These are phyloP conservation scores for Colletotrichum abscissum DNA, from an alignment of 2,329 filamentous ascomycete species.

Conservation along the genomic window DNA sequence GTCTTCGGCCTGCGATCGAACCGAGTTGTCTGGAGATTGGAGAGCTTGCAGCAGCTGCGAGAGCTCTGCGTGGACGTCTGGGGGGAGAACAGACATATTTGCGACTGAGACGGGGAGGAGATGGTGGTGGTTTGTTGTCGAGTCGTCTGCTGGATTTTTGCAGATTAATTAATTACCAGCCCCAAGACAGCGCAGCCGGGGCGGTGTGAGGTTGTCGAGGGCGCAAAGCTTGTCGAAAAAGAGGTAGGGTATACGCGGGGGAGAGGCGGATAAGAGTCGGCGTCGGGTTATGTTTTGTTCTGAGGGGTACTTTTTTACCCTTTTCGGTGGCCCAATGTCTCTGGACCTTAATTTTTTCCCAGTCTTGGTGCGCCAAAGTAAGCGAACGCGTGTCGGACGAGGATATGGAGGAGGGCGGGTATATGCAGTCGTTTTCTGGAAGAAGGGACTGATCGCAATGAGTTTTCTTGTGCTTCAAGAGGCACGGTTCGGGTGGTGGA, in stretches of 20 bases:
- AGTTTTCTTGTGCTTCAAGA: slow-evolving; percentile 17
- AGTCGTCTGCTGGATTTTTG: neutral
- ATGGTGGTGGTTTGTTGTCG: neutral
- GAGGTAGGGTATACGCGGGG: slow-evolving; percentile 24
- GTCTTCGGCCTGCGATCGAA: slow-evolving; percentile 88
- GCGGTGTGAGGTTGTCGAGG: slow-evolving; percentile 23
- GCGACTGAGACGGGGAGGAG: slow-evolving; percentile 11
- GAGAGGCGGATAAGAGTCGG: slow-evolving; percentile 27
- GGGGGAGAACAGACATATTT: slow-evolving; percentile 85
- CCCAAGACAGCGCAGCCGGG: slow-evolving; percentile 30
- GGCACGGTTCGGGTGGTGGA: neutral
- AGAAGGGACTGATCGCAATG: slow-evolving; percentile 7
- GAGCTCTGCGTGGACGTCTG: slow-evolving; percentile 87
- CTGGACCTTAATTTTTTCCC: neutral
- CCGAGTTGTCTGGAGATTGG: slow-evolving; percentile 87
- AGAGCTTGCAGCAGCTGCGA: slow-evolving; percentile 88
- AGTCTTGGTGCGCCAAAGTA: slow-evolving; percentile 16
- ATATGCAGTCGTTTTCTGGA: slow-evolving; percentile 17
- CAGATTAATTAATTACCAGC: slow-evolving; percentile 21
- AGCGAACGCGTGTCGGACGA: slow-evolving; percentile 23
- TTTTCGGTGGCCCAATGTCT: slow-evolving; percentile 17
- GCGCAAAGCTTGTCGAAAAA: slow-evolving; percentile 8
- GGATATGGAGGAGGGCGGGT: slow-evolving; percentile 18
- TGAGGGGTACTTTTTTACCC: slow-evolving; percentile 32
- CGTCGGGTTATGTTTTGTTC: slow-evolving; percentile 27